Percentiles rank a stretch among this genome's conserved stretches.
Evolutionary conservation across 495 filamentous ascomycete genomes (phyloP).

Genomic region (Lineolata rhizophorae): DNA sequence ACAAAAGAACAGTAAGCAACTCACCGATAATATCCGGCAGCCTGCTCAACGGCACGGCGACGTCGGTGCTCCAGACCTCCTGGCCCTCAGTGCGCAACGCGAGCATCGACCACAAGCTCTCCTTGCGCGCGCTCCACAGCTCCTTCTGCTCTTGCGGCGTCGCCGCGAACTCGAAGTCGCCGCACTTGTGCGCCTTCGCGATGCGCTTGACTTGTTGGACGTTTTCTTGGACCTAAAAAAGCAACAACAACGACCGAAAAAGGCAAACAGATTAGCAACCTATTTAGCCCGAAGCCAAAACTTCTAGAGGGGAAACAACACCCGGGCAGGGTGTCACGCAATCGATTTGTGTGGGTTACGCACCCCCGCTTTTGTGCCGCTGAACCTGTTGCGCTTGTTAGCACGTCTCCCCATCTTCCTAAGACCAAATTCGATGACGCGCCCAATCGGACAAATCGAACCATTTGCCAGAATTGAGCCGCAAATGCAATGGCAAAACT

Average conservation of each 20-base stretch:
- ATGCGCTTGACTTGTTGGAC: conserved; percentile 45
- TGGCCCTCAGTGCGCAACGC: conserved; percentile 36
- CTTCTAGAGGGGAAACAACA: neutral
- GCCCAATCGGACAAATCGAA: no score
- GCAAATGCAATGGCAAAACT: conserved; percentile 3
- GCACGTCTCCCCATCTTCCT: no score
- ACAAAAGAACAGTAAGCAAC: no score
- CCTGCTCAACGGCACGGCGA: conserved; percentile 69
- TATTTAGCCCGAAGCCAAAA: no score
- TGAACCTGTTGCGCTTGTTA: conserved; percentile 24
- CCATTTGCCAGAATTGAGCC: no score
- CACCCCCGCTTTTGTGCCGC: conserved; percentile 46
- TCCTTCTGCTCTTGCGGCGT: conserved; percentile 42
- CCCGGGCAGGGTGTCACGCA: conserved; percentile 2
- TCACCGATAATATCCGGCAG: conserved; percentile 65
- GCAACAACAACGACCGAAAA: no score
- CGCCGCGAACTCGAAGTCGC: conserved; percentile 53
- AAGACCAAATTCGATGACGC: no score
- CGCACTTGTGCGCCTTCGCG: conserved; percentile 34
- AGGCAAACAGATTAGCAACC: no score
- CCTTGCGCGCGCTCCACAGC: conserved; percentile 58
- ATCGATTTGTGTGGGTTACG: conserved; percentile 10
- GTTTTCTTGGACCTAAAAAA: conserved; percentile 30
- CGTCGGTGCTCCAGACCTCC: conserved; percentile 55
- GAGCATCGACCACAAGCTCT: conserved; percentile 55